Percentiles rank a stretch among this genome's conserved stretches.
These are phyloP conservation scores for Aspergillus bertholletiae DNA, from an alignment of 495 filamentous ascomycete genomes.

Conservation along the genomic window DNA sequence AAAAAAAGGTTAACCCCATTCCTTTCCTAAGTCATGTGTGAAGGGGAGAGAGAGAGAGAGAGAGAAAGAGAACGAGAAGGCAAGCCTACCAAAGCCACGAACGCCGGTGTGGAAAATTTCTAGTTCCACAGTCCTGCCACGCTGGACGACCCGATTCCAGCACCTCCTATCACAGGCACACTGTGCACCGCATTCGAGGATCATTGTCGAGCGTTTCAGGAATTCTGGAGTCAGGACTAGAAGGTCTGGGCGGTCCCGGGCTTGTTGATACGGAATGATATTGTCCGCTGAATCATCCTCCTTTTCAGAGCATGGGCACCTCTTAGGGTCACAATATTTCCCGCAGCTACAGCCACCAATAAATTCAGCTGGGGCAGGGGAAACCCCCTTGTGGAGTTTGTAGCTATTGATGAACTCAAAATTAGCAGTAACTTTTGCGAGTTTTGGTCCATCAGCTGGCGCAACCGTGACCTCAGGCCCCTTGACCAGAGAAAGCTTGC, in stretches of 20 bases:
- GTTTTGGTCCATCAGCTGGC: slow-evolving; percentile 15
- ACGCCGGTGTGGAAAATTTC: slow-evolving; percentile 77
- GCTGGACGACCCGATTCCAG: slow-evolving; percentile 77
- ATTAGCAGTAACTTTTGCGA: slow-evolving; percentile 24
- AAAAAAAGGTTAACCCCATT: no score
- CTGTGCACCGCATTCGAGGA: slow-evolving; percentile 77
- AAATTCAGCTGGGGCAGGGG: slow-evolving; percentile 29
- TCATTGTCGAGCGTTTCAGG: slow-evolving; percentile 38
- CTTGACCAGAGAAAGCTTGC: slow-evolving; percentile 22
- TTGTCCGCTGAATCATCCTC: slow-evolving; percentile 33
- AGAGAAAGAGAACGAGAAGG: no score
- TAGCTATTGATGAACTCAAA: slow-evolving; percentile 46
- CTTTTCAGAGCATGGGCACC: slow-evolving; percentile 36
- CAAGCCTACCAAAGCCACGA: slow-evolving; percentile 77
- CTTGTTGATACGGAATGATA: slow-evolving; percentile 35
- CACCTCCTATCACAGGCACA: slow-evolving; percentile 68
- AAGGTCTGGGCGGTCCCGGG: slow-evolving; percentile 8
- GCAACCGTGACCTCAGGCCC: slow-evolving; percentile 27
- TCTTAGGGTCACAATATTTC: slow-evolving; percentile 24
- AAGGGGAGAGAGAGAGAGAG: no score
- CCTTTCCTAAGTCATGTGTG: no score
- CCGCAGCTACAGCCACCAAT: slow-evolving; percentile 40
- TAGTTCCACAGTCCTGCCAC: slow-evolving; percentile 68
- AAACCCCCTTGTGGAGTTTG: slow-evolving; percentile 33
- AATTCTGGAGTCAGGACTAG: slow-evolving; percentile 28